Evolutionary conservation across 202 grass and related monocot species (phyloP).

Genomic region (Digitaria exilis): DNA sequence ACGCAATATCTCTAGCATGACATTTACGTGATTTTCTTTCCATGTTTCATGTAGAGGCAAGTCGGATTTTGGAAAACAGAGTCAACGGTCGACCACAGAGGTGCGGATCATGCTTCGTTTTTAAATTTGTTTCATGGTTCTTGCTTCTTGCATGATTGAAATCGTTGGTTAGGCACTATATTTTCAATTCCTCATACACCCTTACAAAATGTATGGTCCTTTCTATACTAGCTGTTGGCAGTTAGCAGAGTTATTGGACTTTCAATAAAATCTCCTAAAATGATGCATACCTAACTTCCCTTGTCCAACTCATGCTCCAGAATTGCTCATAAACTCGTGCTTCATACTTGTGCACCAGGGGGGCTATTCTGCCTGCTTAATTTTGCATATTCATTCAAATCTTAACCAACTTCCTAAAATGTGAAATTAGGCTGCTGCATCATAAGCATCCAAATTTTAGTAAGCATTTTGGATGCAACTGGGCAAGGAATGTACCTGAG

Average conservation of each 20-base stretch:
- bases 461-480: slow-evolving; percentile 39
- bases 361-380: neutral
- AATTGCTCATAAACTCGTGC: neutral
- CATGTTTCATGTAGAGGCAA: slow-evolving; percentile 50
- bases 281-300: slow-evolving; percentile 41
- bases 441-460: slow-evolving; percentile 20
- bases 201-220: slow-evolving; percentile 18
- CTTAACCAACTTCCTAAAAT: slow-evolving; percentile 18
- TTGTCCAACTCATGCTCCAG: slow-evolving; percentile 26
- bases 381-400: neutral
- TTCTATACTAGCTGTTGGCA: slow-evolving; percentile 33
- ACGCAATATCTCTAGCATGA: neutral
- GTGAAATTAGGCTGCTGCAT: slow-evolving; percentile 22
- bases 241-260: slow-evolving; percentile 40
- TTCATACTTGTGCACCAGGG: slow-evolving; percentile 23
- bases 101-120: slow-evolving; percentile 42
- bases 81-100: slow-evolving; percentile 51
- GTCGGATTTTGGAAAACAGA: slow-evolving; percentile 68
- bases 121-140: slow-evolving; percentile 18
- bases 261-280: slow-evolving; percentile 43
- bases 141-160: slow-evolving; percentile 43
- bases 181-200: slow-evolving; percentile 32
- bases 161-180: slow-evolving; percentile 20
- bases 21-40: slow-evolving; percentile 20
- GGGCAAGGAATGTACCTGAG: slow-evolving; percentile 22